Evolutionary conservation across 1,284 basidiomycete species (phyloP).

Genomic region (Trametes pubescens): DNA sequence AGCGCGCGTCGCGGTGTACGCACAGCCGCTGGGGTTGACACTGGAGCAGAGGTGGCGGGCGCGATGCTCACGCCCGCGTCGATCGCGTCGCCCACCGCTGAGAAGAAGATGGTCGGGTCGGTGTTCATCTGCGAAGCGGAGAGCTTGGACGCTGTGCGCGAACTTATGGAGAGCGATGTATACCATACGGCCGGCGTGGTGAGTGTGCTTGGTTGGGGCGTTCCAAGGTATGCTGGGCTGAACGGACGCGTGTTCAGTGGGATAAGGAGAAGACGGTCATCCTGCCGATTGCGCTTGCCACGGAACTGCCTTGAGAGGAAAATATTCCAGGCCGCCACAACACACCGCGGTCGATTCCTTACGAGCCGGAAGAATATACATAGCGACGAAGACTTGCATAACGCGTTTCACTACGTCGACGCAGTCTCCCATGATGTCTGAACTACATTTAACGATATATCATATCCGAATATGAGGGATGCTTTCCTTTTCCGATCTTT

Average conservation of each 20-base stretch:
- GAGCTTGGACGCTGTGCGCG: slow-evolving; percentile 38
- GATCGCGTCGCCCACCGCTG: slow-evolving; percentile 27
- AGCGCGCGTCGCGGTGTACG: neutral
- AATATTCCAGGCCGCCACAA: no score
- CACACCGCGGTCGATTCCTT: no score
- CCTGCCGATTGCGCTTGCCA: slow-evolving; percentile 31
- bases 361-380: no score
- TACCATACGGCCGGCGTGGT: slow-evolving; percentile 44
- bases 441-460: no score
- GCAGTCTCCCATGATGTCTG: no score
- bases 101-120: slow-evolving; percentile 43
- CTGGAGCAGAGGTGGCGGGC: slow-evolving; percentile 32
- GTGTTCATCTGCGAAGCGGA: slow-evolving; percentile 42
- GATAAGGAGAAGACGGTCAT: slow-evolving; percentile 38
- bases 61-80: slow-evolving; percentile 41
- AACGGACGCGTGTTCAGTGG: slow-evolving; percentile 28
- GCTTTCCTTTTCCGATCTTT: no score
- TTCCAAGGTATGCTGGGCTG: neutral
- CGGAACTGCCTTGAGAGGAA: neutral
- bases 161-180: slow-evolving; percentile 41
- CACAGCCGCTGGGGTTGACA: neutral
- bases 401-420: no score
- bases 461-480: no score
- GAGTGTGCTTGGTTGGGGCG: slow-evolving; percentile 19
- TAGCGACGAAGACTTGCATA: no score